Evolutionary conservation across 2,329 filamentous ascomycete genomes (phyloP).

Genomic region (Ceratocystis huliohia): DNA sequence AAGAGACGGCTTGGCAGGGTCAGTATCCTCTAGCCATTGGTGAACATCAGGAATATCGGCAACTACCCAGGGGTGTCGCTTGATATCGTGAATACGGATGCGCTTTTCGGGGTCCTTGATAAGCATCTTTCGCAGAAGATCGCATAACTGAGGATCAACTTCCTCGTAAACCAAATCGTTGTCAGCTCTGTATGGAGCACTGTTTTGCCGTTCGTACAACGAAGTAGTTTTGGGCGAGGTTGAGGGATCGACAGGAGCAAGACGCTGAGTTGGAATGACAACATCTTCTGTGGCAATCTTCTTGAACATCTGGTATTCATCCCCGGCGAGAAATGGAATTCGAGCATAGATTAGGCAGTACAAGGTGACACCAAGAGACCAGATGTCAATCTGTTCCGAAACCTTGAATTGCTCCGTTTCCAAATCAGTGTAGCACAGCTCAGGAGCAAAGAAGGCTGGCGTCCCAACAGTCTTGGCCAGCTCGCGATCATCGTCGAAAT

Average conservation of each 20-base stretch:
- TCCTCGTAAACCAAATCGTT: slow-evolving; percentile 75
- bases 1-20: slow-evolving; percentile 63
- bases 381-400: slow-evolving; percentile 89
- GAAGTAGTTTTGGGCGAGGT: slow-evolving; percentile 44
- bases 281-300: slow-evolving; percentile 88
- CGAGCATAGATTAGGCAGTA: slow-evolving; percentile 92
- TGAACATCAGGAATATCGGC: slow-evolving; percentile 60
- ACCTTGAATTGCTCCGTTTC: slow-evolving; percentile 60
- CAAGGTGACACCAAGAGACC: slow-evolving; percentile 90
- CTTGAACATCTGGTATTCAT: slow-evolving; percentile 82
- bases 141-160: slow-evolving; percentile 64
- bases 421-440: slow-evolving; percentile 80
- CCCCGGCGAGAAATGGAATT: slow-evolving; percentile 82
- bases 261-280: slow-evolving; percentile 68
- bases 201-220: slow-evolving; percentile 44
- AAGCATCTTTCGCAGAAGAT: slow-evolving; percentile 67
- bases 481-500: slow-evolving; percentile 86
- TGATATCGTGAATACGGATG: slow-evolving; percentile 82
- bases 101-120: slow-evolving; percentile 80
- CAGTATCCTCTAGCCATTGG: slow-evolving; percentile 87
- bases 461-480: slow-evolving; percentile 97
- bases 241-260: slow-evolving; percentile 59
- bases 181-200: slow-evolving; percentile 58
- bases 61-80: slow-evolving; percentile 84
- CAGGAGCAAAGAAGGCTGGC: slow-evolving; percentile 92